Percentiles rank a stretch among this genome's conserved stretches.
These are phyloP conservation scores for Rhodotorula sp. DNA, from an alignment of 1,284 basidiomycete species.

Conservation along the genomic window DNA sequence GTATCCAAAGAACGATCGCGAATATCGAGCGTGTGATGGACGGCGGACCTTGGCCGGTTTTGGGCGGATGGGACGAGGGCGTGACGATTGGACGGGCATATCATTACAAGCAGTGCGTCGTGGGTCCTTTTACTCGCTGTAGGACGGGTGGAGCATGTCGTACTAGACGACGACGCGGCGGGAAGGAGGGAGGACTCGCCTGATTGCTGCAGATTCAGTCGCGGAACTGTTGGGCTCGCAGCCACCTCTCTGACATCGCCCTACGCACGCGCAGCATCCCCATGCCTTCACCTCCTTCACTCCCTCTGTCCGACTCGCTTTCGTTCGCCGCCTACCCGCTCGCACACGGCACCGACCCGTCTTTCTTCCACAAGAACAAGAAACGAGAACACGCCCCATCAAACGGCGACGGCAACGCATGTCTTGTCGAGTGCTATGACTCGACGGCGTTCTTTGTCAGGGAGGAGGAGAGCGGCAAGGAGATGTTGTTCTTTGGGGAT, in stretches of 20 bases:
- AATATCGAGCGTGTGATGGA: slow-evolving; percentile 43
- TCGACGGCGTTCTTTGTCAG: slow-evolving; percentile 73
- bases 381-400: neutral
- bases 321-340: slow-evolving; percentile 66
- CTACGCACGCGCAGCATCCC: neutral
- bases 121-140: neutral
- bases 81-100: slow-evolving; percentile 32
- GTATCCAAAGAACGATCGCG: slow-evolving; percentile 36
- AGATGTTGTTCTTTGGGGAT: slow-evolving; percentile 68
- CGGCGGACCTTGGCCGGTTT: slow-evolving; percentile 44
- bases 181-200: neutral
- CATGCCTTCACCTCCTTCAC: neutral
- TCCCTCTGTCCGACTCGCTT: slow-evolving; percentile 47
- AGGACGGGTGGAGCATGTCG: neutral
- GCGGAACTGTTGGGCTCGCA: too few species aligned
- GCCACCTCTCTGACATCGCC: neutral
- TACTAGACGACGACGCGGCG: neutral
- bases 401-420: too few species aligned
- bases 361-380: slow-evolving; percentile 1
- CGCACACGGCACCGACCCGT: slow-evolving; percentile 63
- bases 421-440: slow-evolving; percentile 53
- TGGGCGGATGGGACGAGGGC: slow-evolving; percentile 36
- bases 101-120: slow-evolving; percentile 36
- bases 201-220: too few species aligned
- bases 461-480: slow-evolving; percentile 56